Evolutionary conservation across 176 grass and related monocot species (phyloP).

Genomic region (Miscanthus lutarioriparius): DNA sequence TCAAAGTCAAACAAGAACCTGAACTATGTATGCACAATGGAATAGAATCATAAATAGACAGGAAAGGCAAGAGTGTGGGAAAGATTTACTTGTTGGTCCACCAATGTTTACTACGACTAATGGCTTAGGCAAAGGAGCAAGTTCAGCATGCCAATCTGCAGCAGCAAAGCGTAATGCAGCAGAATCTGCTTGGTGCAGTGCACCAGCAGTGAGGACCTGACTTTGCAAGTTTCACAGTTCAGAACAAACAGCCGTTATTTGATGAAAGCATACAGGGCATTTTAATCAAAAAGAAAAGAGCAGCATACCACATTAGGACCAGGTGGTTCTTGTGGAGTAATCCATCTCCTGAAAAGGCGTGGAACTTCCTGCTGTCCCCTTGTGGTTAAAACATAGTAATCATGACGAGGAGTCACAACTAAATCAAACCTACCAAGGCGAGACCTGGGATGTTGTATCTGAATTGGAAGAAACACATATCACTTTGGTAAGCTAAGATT

Average conservation of each 20-base stretch:
- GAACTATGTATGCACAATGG: not conserved
- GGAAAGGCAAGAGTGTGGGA: conserved; percentile 10
- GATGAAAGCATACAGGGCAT: not conserved
- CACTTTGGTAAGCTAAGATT: not conserved
- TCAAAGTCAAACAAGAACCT: conserved; percentile 7
- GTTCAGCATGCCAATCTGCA: conserved; percentile 71
- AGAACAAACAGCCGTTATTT: not conserved
- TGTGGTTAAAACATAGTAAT: conserved; percentile 87
- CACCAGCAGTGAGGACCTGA: conserved; percentile 79
- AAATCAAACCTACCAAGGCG: conserved; percentile 83
- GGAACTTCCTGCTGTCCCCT: conserved; percentile 74
- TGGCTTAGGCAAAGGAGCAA: conserved; percentile 78
- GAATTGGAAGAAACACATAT: conserved; percentile 32
- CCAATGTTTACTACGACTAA: conserved; percentile 85
- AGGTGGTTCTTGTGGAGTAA: conserved; percentile 83
- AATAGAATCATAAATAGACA: not conserved
- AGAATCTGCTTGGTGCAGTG: conserved; percentile 89
- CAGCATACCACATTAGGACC: conserved; percentile 75
- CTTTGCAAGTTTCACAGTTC: conserved; percentile 29
- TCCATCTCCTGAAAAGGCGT: conserved; percentile 58
- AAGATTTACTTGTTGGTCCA: conserved; percentile 81
- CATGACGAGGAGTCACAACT: conserved; percentile 83
- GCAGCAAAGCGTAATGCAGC: conserved; percentile 70
- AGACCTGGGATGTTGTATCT: conserved; percentile 94
- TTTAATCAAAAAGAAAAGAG: conserved; percentile 2